Base-by-base conservation (phyloP, 371 early-diverging fungal species). In the Neoconidiobolus thromboides region DNA sequence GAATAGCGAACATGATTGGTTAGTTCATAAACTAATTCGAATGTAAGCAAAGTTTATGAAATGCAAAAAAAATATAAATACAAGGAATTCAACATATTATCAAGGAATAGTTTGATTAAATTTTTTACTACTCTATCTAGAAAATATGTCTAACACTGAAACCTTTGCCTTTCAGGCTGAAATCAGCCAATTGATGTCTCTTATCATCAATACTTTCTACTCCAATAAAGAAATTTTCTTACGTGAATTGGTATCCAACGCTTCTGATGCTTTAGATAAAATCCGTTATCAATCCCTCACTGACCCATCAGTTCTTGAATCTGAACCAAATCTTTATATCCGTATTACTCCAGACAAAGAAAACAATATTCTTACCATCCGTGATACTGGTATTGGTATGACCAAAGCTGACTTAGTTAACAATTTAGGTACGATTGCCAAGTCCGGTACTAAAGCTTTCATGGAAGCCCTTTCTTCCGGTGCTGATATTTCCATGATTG, bases 361-460 rank as follows among this genome's bases (percentile, higher is more conserved):
- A 69, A 76, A 81, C 76, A 87, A 87, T 71, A 72, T 78, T 51
- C 65, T 86, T 53, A 73, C 65, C 58, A 77, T 89, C 65, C 73
- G 75, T 58, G 91, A 90, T 71, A 80, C 77, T 48, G 94, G 93
- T 76, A 86, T 95, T 66, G 97, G 96, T 73, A 96, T 96, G 97
- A 93, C 91, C 75, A 93, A 93, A 83, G 83, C 84, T 55, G 93
- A 96, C 69, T 76, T 96, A 58, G 87, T 90, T 67, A 89, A 89
- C 77, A 93, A 89, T 80, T 80, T 96, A 59, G 97, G 97, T 73
- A 89, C 91, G 67, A 93, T 96, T 64, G 94, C 97, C 71, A 86
- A 87, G 74, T 90, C 90, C 63, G 96, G 95, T 49, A 96, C 95
- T 70, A 89, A 89, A 77, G 82, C 86, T 57, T 93, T 93, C 72